Conservation (phyloP, 257 asterid species). For the Penstemon barbatus region DNA sequence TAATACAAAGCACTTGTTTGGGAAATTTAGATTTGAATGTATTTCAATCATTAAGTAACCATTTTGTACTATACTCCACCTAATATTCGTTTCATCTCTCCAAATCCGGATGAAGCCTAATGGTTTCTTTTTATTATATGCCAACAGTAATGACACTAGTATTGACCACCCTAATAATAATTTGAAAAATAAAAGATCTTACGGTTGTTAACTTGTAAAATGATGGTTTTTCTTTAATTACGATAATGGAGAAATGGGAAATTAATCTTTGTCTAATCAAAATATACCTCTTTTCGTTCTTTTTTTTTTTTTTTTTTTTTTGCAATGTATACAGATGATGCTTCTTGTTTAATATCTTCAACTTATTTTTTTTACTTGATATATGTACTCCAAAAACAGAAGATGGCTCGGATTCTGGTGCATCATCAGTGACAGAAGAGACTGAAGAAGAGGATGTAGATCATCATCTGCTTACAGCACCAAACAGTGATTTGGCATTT, state of each 20-base stretch:
- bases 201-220: not conserved
- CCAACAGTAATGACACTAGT: too few relatives aligned
- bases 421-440: slow-evolving; percentile 48
- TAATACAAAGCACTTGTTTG: too few relatives aligned
- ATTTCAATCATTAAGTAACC: too few relatives aligned
- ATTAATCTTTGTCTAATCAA: not conserved
- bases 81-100: too few relatives aligned
- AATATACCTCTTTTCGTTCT: too few relatives aligned
- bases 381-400: slow-evolving; percentile 36
- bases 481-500: slow-evolving; percentile 66
- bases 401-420: slow-evolving; percentile 49
- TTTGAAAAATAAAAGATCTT: too few relatives aligned
- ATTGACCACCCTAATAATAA: too few relatives aligned
- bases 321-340: not conserved
- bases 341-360: not conserved
- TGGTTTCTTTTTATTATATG: too few relatives aligned
- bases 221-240: not conserved
- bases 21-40: too few relatives aligned
- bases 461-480: slow-evolving; percentile 65
- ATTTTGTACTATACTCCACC: too few relatives aligned
- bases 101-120: too few relatives aligned
- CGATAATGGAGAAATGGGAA: not conserved
- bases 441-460: slow-evolving; percentile 59
- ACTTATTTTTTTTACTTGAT: slow-evolving; percentile 2
- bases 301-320: too few relatives aligned